phyloP scores from a whole-genome alignment of 139 green algal species.

The Tetratostichococcus sp. region DNA sequence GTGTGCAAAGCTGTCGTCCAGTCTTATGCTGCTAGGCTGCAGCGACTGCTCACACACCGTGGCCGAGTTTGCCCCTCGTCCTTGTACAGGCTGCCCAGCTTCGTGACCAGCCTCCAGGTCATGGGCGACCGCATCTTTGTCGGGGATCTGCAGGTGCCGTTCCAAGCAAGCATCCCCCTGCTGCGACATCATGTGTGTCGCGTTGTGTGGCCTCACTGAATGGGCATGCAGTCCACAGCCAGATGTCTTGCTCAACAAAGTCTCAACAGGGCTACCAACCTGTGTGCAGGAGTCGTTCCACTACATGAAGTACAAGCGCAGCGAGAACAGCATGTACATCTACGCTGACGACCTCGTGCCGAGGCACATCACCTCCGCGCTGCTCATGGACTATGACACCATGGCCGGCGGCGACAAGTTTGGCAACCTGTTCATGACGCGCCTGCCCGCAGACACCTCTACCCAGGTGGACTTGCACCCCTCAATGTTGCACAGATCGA shows the following conservation, averaged over 20 bases:
- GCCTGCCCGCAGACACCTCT: slow-evolving; percentile 83
- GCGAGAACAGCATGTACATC: slow-evolving; percentile 90
- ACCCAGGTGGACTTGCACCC: slow-evolving; percentile 44
- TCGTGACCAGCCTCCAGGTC: slow-evolving; percentile 60
- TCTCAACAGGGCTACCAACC: no score
- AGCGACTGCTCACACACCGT: background rate
- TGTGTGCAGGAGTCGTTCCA: slow-evolving; percentile 59
- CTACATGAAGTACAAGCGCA: slow-evolving; percentile 82
- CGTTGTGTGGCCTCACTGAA: no score
- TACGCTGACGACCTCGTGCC: slow-evolving; percentile 89
- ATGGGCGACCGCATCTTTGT: slow-evolving; percentile 82
- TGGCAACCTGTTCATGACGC: slow-evolving; percentile 86
- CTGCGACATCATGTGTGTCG: no score
- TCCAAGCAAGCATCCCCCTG: no score
- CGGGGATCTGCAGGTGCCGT: slow-evolving; percentile 66
- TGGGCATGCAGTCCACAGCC: no score
- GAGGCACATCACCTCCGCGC: slow-evolving; percentile 73
- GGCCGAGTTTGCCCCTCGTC: background rate
- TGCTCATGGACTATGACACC: slow-evolving; percentile 96
- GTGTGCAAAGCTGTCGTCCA: no score
- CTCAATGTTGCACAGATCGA: no score
- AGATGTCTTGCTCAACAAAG: no score
- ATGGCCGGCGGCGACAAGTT: slow-evolving; percentile 91
- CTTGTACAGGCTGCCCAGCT: slow-evolving; percentile 58
- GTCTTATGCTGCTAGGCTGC: no score